These are phyloP conservation scores for Chlorella sp. DNA, from an alignment of 139 green algal species.

Conservation along the genomic window DNA sequence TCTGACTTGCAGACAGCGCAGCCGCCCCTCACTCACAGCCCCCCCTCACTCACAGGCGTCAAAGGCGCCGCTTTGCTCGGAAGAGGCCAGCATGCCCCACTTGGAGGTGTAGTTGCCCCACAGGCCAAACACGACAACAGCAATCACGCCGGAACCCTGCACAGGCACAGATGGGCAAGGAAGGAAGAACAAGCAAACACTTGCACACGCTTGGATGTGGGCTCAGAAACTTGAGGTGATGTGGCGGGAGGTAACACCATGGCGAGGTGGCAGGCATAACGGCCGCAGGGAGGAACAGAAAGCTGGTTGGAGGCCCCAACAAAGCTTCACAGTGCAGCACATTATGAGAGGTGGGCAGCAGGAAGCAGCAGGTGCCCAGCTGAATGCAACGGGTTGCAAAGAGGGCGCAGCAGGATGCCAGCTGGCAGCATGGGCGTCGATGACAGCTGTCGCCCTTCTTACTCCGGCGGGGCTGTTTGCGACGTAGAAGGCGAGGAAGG, in stretches of 20 bases:
- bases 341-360: not conserved
- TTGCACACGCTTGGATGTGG: not conserved
- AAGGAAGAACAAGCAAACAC: not conserved
- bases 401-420: not conserved
- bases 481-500: slow-evolving; percentile 85
- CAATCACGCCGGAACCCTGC: slow-evolving; percentile 71
- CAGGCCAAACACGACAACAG: slow-evolving; percentile 87
- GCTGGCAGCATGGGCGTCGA: too few relatives aligned
- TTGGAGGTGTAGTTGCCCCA: slow-evolving; percentile 77
- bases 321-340: too few relatives aligned
- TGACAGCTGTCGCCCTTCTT: not conserved
- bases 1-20: not conserved
- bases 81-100: slow-evolving; percentile 60
- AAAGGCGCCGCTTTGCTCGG: slow-evolving; percentile 38
- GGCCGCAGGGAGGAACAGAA: too few relatives aligned
- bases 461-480: slow-evolving; percentile 38
- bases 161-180: not conserved
- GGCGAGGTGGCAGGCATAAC: too few relatives aligned
- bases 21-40: not conserved
- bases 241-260: too few relatives aligned
- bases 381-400: too few relatives aligned
- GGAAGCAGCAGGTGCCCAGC: not conserved
- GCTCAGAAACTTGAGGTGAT: too few relatives aligned
- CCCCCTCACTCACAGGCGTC: slow-evolving; percentile 19
- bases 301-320: too few relatives aligned